These are phyloP conservation scores for Penicillium parvum DNA, from an alignment of 495 filamentous ascomycete genomes.

Conservation along the genomic window DNA sequence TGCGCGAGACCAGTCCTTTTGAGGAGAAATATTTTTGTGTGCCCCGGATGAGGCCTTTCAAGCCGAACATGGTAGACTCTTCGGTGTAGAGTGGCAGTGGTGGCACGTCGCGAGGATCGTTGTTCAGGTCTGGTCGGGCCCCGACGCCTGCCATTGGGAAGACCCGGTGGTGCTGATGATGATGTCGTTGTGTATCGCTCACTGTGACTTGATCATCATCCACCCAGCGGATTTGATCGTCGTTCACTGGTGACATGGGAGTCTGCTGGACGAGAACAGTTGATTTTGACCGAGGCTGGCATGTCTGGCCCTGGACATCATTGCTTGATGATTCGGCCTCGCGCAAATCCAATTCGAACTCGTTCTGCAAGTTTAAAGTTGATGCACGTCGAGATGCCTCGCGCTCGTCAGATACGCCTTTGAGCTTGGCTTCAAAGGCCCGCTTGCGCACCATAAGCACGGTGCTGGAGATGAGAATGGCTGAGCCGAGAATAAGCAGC, in stretches of 20 bases:
- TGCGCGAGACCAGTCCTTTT: conserved; percentile 55
- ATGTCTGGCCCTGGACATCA: not conserved
- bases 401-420: conserved; percentile 50
- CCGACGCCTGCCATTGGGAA: conserved; percentile 52
- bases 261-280: not conserved
- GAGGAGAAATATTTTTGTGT: conserved; percentile 39
- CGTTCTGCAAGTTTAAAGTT: conserved; percentile 7
- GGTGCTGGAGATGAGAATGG: conserved; percentile 41
- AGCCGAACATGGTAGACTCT: conserved; percentile 11
- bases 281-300: not conserved
- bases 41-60: conserved; percentile 25
- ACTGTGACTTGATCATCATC: conserved; percentile 36
- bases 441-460: conserved; percentile 56
- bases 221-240: conserved; percentile 19
- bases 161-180: conserved; percentile 36
- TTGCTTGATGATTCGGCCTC: conserved; percentile 1
- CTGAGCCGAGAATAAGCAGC: conserved; percentile 67
- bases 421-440: conserved; percentile 66
- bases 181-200: conserved; percentile 14
- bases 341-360: not conserved
- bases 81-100: conserved; percentile 19
- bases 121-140: conserved; percentile 41
- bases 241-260: not conserved
- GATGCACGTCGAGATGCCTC: conserved; percentile 13
- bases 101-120: conserved; percentile 33